These are phyloP conservation scores for Lotmaria passim DNA, from an alignment of 208 protist genomes.

Conservation along the genomic window DNA sequence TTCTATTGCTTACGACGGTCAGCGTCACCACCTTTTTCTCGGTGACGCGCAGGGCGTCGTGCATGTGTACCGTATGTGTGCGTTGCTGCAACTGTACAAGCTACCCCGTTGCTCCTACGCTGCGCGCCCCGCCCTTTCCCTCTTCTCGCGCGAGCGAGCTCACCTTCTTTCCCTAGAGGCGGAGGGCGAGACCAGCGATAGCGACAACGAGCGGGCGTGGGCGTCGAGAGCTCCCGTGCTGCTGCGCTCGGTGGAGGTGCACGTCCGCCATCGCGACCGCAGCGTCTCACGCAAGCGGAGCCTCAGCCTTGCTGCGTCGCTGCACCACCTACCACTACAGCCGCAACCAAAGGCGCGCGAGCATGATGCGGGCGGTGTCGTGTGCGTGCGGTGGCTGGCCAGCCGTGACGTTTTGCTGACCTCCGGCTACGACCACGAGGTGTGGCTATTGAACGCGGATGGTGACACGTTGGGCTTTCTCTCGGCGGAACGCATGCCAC, in stretches of 20 bases:
- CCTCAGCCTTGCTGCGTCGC: slow-evolving; percentile 1
- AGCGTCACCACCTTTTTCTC: slow-evolving; percentile 69
- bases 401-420: slow-evolving; percentile 45
- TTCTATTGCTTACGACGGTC: slow-evolving; percentile 52
- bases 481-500: slow-evolving; percentile 48
- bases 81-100: slow-evolving; percentile 47
- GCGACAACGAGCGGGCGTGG: background rate
- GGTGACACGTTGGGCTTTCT: slow-evolving; percentile 47
- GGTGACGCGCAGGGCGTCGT: slow-evolving; percentile 56
- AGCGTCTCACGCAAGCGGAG: background rate
- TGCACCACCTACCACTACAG: background rate
- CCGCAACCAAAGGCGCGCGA: background rate
- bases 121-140: slow-evolving; percentile 29
- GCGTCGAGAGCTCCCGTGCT: background rate
- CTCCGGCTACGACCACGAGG: slow-evolving; percentile 55
- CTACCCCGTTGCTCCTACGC: slow-evolving; percentile 46
- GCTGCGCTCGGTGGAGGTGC: slow-evolving; percentile 25
- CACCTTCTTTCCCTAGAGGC: background rate
- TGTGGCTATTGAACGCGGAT: slow-evolving; percentile 45
- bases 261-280: slow-evolving; percentile 8
- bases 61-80: slow-evolving; percentile 61
- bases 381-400: slow-evolving; percentile 50
- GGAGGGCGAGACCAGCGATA: background rate
- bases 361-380: slow-evolving; percentile 4
- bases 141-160: background rate